phyloP scores from a whole-genome alignment of 805 yeast genomes.

The Hanseniaspora valbyensis region DNA sequence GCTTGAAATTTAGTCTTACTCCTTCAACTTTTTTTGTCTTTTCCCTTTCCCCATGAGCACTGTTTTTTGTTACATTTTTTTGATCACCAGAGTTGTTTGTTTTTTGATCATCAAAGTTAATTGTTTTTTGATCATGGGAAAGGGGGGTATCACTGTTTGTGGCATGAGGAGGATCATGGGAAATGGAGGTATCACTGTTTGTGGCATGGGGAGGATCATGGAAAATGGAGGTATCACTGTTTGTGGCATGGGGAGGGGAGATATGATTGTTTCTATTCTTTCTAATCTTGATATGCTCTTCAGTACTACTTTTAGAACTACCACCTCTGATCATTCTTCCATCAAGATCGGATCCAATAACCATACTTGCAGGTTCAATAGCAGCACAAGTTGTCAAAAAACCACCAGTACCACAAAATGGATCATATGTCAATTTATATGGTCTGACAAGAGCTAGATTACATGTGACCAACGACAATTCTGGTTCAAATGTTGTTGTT shows the following conservation, averaged over 20 bases:
- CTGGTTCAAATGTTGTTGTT: slow-evolving; percentile 94
- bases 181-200: too few relatives aligned
- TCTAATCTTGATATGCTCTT: slow-evolving; percentile 25
- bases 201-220: too few relatives aligned
- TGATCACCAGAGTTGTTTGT: too few relatives aligned
- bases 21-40: slow-evolving; percentile 7
- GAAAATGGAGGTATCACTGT: too few relatives aligned
- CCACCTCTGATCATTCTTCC: slow-evolving; percentile 61
- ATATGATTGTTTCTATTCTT: slow-evolving; percentile 35
- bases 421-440: slow-evolving; percentile 72
- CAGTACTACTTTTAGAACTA: slow-evolving; percentile 21
- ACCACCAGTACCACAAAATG: slow-evolving; percentile 95
- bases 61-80: slow-evolving; percentile 14
- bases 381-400: slow-evolving; percentile 64
- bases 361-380: slow-evolving; percentile 67
- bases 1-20: slow-evolving; percentile 57
- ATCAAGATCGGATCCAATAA: slow-evolving; percentile 86
- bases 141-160: too few relatives aligned
- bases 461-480: slow-evolving; percentile 73
- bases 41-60: background rate
- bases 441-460: slow-evolving; percentile 67
- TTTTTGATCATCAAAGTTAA: too few relatives aligned
- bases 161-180: too few relatives aligned
- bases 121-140: too few relatives aligned
- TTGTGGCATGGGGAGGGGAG: too few relatives aligned